phyloP scores from a whole-genome alignment of 202 grass and related monocot species.

The Thinopyrum obtusiflorum region DNA sequence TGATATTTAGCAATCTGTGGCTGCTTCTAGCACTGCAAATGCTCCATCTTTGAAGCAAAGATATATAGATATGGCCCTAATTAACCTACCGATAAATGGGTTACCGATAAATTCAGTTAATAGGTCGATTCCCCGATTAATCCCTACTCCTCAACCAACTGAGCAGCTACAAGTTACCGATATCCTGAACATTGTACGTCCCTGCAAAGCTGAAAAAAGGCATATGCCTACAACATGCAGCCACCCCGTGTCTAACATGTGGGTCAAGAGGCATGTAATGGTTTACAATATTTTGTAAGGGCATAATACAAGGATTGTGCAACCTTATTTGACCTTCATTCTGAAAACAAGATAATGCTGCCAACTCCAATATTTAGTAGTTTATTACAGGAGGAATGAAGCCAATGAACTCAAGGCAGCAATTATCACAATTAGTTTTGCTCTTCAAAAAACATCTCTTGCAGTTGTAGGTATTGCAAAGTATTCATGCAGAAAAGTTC shows the following conservation, averaged over 20 bases:
- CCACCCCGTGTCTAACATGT: neutral
- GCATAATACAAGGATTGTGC: neutral
- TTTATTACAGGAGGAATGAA: neutral
- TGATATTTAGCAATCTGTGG: too few relatives aligned
- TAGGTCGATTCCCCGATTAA: too few relatives aligned
- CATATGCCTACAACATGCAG: neutral
- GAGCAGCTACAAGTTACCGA: too few relatives aligned
- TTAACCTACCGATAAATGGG: too few relatives aligned
- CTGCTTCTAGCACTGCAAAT: too few relatives aligned
- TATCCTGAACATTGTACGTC: too few relatives aligned
- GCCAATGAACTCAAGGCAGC: neutral
- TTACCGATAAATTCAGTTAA: too few relatives aligned
- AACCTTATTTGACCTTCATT: neutral
- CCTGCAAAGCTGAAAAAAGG: neutral
- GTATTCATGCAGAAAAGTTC: neutral
- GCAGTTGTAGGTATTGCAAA: neutral
- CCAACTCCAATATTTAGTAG: neutral
- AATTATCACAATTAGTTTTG: slow-evolving; percentile 2
- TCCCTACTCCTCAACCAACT: too few relatives aligned
- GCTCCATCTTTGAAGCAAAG: too few relatives aligned
- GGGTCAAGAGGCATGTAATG: neutral
- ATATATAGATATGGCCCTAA: too few relatives aligned
- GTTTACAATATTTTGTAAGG: neutral
- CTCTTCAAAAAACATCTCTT: slow-evolving; percentile 12
- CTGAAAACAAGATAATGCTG: neutral